These are phyloP conservation scores for Telfairia occidentalis DNA, from an alignment of 331 rosid species.

Conservation along the genomic window DNA sequence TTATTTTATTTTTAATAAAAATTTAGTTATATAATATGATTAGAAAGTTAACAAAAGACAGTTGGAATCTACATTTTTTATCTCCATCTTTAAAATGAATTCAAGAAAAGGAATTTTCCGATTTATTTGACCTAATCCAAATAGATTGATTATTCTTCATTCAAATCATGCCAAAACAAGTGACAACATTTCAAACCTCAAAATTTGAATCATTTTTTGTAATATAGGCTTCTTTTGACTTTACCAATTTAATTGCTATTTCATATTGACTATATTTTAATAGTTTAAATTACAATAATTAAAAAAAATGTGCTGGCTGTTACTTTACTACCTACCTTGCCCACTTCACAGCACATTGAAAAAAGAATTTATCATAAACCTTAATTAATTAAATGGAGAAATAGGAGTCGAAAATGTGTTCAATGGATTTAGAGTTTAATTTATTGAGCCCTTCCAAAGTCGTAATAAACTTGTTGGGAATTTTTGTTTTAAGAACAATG, in stretches of 20 bases:
- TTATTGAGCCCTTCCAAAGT: not conserved
- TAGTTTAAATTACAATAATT: not conserved
- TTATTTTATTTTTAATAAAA: not conserved
- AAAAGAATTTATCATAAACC: not conserved
- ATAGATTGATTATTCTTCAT: not conserved
- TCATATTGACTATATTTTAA: not conserved
- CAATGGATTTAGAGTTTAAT: not conserved
- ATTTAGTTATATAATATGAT: not conserved
- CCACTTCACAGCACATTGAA: not conserved
- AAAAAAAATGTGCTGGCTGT: not conserved
- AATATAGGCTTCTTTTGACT: not conserved
- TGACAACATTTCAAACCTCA: not conserved
- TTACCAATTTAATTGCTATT: not conserved
- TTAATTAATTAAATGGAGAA: not conserved
- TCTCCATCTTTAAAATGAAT: not conserved
- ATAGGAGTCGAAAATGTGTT: not conserved
- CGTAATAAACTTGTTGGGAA: not conserved
- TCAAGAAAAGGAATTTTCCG: not conserved
- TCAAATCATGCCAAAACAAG: not conserved
- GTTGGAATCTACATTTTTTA: not conserved
- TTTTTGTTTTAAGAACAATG: not conserved
- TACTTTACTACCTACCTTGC: not conserved
- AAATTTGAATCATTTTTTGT: not conserved
- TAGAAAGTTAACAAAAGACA: not conserved
- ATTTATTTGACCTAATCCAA: not conserved